Evolutionary conservation across 352 stramenopile genomes (phyloP), one percentile per base, ranked within the genome.

Genomic region (Phytophthora quininea): DNA sequence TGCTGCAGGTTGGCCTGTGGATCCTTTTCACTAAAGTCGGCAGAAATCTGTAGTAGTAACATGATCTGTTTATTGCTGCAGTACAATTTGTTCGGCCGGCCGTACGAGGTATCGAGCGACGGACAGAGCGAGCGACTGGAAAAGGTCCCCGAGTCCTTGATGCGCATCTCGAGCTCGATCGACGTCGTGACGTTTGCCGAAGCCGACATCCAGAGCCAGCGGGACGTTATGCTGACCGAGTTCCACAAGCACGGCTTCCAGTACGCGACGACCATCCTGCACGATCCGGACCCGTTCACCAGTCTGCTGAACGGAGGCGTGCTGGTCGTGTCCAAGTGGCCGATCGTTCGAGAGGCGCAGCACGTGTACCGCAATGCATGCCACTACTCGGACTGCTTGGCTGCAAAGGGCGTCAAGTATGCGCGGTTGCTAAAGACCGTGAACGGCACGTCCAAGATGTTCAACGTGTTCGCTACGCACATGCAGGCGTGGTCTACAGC

Each of bases 381-480:
- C 57, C 84, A 93, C 46, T 93, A 93, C 55, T 91, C 83, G 43
- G 88, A 95, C 73, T 95, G 88, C 50, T 63, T 95, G 32, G 85
- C 88, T 1, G 85, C 88, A 10, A 95, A 95, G 62, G 88, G 88
- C 24, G 85, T 93, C 61, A 95, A 95, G 51, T 95, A 93, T 50
- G 85, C 86, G 15, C 79, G 88, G 12, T 37, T 93, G 10, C 58
- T 92, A 58, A 95, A 95, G 58, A 92, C 67, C 1, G 54, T 81
- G 7, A 32, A 79, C 10, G 64, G 50, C 8, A 56, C 46, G 2
- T 84, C 71, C 54, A 95, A 95, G 63, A 75, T 92, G 7, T 93
- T 93, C 54, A 95, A 95, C 58, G 78, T 95, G 11, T 95, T 93
- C 64, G 85, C 84, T 24, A 93, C 88, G 31, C 88, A 95, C 69